Evolutionary conservation across 2,329 filamentous ascomycete genomes (phyloP).

Genomic region (Diaporthe capsici): DNA sequence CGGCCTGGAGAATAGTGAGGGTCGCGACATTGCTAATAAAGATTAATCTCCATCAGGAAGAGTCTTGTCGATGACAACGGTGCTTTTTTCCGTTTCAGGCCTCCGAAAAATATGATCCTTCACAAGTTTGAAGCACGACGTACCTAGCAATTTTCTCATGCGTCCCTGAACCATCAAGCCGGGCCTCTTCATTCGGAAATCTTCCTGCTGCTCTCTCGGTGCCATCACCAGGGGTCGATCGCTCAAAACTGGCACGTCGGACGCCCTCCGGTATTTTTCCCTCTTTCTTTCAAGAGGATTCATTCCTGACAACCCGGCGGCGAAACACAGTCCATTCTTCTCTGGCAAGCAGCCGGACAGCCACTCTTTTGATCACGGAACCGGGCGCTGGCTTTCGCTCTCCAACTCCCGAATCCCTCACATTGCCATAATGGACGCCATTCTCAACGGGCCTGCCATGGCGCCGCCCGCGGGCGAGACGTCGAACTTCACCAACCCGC

Average conservation of each 20-base stretch:
- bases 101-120: slow-evolving; percentile 10
- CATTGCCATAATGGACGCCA: slow-evolving; percentile 8
- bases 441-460: slow-evolving; percentile 34
- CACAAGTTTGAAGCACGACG: neutral
- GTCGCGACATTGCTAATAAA: slow-evolving; percentile 10
- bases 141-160: slow-evolving; percentile 16
- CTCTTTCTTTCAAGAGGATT: neutral
- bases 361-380: neutral
- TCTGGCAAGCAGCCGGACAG: slow-evolving; percentile 6
- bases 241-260: slow-evolving; percentile 4
- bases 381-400: slow-evolving; percentile 18
- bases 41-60: slow-evolving; percentile 20
- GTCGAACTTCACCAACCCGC: slow-evolving; percentile 36
- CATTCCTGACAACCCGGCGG: slow-evolving; percentile 7
- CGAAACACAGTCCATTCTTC: slow-evolving; percentile 4
- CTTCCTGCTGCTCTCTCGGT: slow-evolving; percentile 7
- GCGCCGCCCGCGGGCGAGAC: slow-evolving; percentile 28
- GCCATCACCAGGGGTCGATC: slow-evolving; percentile 4
- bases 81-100: slow-evolving; percentile 20
- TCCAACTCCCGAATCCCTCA: neutral
- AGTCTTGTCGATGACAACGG: slow-evolving; percentile 2
- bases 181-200: slow-evolving; percentile 21
- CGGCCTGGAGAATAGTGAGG: neutral
- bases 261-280: neutral
- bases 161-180: neutral